A percentile compares a stretch with the other conserved stretches of the same genome.
Evolutionary conservation across 768 basidiomycete species (phyloP).

Genomic region (Russula olivacea): DNA sequence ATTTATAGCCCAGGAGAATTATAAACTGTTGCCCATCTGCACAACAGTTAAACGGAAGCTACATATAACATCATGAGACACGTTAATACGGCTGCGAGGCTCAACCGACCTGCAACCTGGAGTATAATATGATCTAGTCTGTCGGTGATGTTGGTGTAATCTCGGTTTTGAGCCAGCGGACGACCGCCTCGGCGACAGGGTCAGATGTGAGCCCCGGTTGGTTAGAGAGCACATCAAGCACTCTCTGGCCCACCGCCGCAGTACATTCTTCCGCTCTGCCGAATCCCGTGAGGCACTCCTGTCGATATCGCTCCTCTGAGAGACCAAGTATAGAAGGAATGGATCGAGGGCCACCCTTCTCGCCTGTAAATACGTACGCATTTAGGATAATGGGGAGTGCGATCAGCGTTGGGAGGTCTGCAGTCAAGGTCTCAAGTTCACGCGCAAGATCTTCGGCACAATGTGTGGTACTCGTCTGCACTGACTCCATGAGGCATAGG

Average conservation of each 20-base stretch:
- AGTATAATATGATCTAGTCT: not conserved
- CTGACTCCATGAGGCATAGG: conserved; percentile 48
- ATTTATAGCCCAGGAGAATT: not conserved
- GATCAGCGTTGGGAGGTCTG: conserved; percentile 67
- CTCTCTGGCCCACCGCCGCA: conserved; percentile 48
- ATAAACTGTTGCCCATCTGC: not conserved
- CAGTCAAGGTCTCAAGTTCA: conserved; percentile 49
- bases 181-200: conserved; percentile 26
- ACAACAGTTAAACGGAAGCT: not conserved
- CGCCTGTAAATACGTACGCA: conserved; percentile 31
- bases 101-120: not conserved
- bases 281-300: conserved; percentile 66
- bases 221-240: conserved; percentile 45
- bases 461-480: conserved; percentile 16
- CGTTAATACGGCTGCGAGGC: not conserved
- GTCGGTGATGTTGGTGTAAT: conserved; percentile 19
- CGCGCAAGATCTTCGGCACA: conserved; percentile 30
- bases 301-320: conserved; percentile 58
- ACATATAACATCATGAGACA: not conserved
- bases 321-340: conserved; percentile 54
- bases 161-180: conserved; percentile 27
- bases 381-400: conserved; percentile 64
- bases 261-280: conserved; percentile 73
- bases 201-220: conserved; percentile 12
- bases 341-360: conserved; percentile 33